A percentile compares a stretch with the other conserved stretches of the same genome.
phyloP scores from a whole-genome alignment of 257 asterid species.

The Solanum microdontum region DNA sequence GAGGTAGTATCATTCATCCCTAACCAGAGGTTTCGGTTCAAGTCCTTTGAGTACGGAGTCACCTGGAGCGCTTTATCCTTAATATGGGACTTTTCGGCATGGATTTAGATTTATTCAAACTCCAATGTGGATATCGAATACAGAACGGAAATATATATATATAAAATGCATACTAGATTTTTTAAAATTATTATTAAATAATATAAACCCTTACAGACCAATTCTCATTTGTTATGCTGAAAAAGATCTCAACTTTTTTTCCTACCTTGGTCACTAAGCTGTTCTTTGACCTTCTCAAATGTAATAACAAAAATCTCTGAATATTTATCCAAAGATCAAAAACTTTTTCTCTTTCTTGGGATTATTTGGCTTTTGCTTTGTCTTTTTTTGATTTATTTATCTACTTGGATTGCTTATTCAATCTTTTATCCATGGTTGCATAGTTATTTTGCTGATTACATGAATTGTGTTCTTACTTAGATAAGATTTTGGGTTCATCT shows the following conservation, averaged over 20 bases:
- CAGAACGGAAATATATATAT: no score
- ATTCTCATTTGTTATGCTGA: conserved; percentile 5
- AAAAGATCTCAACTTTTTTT: conserved; percentile 4
- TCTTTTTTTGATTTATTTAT: background rate
- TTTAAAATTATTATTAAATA: no score
- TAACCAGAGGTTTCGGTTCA: no score
- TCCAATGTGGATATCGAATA: no score
- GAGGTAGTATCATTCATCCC: no score
- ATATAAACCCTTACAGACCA: conserved; percentile 8
- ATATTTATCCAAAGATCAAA: background rate
- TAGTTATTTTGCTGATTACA: background rate
- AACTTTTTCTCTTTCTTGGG: background rate
- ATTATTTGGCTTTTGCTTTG: background rate
- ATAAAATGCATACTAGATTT: no score
- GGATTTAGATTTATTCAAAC: background rate
- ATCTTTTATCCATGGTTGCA: background rate
- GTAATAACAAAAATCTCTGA: background rate
- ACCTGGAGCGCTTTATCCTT: no score
- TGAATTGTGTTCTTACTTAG: background rate
- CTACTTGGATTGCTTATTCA: background rate
- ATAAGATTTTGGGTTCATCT: background rate
- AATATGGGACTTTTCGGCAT: no score
- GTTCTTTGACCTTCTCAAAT: conserved; percentile 14
- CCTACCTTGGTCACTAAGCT: background rate
- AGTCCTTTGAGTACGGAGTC: no score